Percentiles rank a stretch among this genome's conserved stretches.
phyloP scores from a whole-genome alignment of 495 filamentous ascomycete species.

The Lasiosphaeris hirsuta region DNA sequence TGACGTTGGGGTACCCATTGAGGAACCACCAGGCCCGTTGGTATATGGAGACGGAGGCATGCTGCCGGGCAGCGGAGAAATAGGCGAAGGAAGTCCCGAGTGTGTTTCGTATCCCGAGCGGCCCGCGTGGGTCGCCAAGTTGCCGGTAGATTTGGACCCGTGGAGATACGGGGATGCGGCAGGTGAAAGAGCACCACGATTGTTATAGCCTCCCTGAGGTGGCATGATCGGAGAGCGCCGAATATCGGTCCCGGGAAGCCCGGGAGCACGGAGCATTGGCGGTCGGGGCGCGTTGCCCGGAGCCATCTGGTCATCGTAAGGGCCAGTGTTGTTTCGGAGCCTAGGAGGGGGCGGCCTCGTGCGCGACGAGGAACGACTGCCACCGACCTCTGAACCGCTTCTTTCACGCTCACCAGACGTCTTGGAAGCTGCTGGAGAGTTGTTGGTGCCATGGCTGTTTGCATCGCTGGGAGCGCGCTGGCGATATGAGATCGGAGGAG shows the following conservation, averaged over 20 bases:
- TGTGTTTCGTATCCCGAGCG: constrained; percentile 29
- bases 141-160: constrained; percentile 27
- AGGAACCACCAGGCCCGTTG: constrained; percentile 18
- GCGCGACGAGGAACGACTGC: constrained; percentile 45
- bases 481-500: constrained; percentile 40
- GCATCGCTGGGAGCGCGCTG: constrained; percentile 42
- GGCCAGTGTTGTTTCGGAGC: constrained; percentile 39
- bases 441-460: constrained; percentile 18
- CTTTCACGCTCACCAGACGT: constrained; percentile 50
- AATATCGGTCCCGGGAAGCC: constrained; percentile 42
- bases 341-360: constrained; percentile 39
- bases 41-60: constrained; percentile 29
- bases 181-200: constrained; percentile 27
- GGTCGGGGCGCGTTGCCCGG: constrained; percentile 25
- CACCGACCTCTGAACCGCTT: constrained; percentile 58
- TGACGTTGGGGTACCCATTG: constrained; percentile 27
- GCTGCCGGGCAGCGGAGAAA: constrained; percentile 33
- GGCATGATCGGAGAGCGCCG: constrained; percentile 44
- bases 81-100: constrained; percentile 45
- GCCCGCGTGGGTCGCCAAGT: constrained; percentile 29
- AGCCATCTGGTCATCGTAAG: constrained; percentile 41
- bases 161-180: constrained; percentile 27
- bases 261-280: constrained; percentile 41
- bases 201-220: constrained; percentile 44
- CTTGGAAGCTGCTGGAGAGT: constrained; percentile 25